A percentile compares a stretch with the other conserved stretches of the same genome.
Evolutionary conservation across 768 basidiomycete species (phyloP).

Genomic region (Rhizopogon vesiculosus): DNA sequence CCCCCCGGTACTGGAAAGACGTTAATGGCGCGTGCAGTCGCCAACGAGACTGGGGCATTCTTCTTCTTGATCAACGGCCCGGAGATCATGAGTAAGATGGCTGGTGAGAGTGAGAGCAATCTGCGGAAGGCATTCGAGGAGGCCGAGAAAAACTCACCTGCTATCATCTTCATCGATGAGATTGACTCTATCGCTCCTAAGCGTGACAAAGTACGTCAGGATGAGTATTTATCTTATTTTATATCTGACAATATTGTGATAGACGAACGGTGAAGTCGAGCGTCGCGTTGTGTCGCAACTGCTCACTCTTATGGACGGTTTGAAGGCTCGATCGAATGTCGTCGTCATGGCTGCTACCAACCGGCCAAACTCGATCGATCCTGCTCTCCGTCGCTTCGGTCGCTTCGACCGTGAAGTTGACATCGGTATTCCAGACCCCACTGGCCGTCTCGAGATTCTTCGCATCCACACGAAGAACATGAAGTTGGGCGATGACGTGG

Average conservation of each 20-base stretch:
- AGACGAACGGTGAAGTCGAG: slow-evolving; percentile 99
- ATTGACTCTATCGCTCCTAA: slow-evolving; percentile 99
- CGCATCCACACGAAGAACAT: slow-evolving; percentile 99
- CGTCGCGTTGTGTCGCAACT: slow-evolving; percentile 98
- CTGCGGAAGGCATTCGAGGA: slow-evolving; percentile 98
- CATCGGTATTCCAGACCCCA: slow-evolving; percentile 98
- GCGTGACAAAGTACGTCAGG: slow-evolving; percentile 82
- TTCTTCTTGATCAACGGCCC: slow-evolving; percentile 99
- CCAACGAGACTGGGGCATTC: slow-evolving; percentile 99
- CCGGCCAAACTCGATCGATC: slow-evolving; percentile 98
- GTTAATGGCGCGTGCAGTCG: slow-evolving; percentile 98
- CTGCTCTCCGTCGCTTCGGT: slow-evolving; percentile 96
- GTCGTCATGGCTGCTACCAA: slow-evolving; percentile 99
- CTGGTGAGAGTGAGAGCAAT: slow-evolving; percentile 97
- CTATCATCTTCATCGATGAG: slow-evolving; percentile 99
- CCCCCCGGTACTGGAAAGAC: slow-evolving; percentile 99
- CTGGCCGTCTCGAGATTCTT: slow-evolving; percentile 97
- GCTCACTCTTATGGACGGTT: slow-evolving; percentile 97
- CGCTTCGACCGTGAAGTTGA: slow-evolving; percentile 99
- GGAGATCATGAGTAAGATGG: slow-evolving; percentile 99
- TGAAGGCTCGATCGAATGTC: slow-evolving; percentile 98
- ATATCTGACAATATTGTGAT: slow-evolving; percentile 8
- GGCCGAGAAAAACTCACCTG: slow-evolving; percentile 98
- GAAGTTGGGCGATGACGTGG: slow-evolving; percentile 96
- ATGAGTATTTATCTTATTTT: background rate